These are phyloP conservation scores for Heterobasidion irregulare DNA, from an alignment of 1,284 basidiomycete species.

Conservation along the genomic window DNA sequence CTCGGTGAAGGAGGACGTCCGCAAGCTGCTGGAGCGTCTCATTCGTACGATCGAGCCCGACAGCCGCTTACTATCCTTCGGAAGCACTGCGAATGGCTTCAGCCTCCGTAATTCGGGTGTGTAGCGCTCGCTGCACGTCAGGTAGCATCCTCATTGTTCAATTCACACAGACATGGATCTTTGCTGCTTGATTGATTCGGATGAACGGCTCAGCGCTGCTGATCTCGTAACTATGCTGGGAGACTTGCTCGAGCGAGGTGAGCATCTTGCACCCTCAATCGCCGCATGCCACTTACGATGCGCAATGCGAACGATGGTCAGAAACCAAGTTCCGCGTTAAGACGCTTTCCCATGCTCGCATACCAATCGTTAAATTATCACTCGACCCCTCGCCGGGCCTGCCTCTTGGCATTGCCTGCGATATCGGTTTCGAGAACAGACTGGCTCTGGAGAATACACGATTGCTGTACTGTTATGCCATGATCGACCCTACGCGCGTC, in stretches of 20 bases:
- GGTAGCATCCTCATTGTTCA: neutral
- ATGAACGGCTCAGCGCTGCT: slow-evolving; percentile 67
- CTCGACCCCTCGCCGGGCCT: slow-evolving; percentile 86
- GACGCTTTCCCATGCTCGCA: slow-evolving; percentile 91
- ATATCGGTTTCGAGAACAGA: slow-evolving; percentile 98
- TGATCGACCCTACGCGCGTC: slow-evolving; percentile 91
- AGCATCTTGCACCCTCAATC: slow-evolving; percentile 24
- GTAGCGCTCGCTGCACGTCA: slow-evolving; percentile 15
- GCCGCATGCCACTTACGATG: slow-evolving; percentile 3
- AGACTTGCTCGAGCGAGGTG: slow-evolving; percentile 87
- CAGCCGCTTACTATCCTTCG: slow-evolving; percentile 88
- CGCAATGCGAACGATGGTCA: slow-evolving; percentile 19
- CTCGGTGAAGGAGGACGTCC: slow-evolving; percentile 91
- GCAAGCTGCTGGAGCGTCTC: slow-evolving; percentile 89
- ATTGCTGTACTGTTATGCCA: slow-evolving; percentile 93
- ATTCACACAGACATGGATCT: slow-evolving; percentile 84
- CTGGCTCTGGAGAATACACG: slow-evolving; percentile 96
- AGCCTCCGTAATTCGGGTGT: slow-evolving; percentile 90
- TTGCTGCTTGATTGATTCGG: slow-evolving; percentile 89
- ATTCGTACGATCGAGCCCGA: slow-evolving; percentile 93
- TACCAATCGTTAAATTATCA: slow-evolving; percentile 97
- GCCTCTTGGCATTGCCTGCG: slow-evolving; percentile 89
- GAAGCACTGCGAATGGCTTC: slow-evolving; percentile 91
- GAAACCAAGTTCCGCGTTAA: slow-evolving; percentile 99
- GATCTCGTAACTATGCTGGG: slow-evolving; percentile 94